Conservation (phyloP, 805 yeast genomes). For the Komagataella pastoris region DNA sequence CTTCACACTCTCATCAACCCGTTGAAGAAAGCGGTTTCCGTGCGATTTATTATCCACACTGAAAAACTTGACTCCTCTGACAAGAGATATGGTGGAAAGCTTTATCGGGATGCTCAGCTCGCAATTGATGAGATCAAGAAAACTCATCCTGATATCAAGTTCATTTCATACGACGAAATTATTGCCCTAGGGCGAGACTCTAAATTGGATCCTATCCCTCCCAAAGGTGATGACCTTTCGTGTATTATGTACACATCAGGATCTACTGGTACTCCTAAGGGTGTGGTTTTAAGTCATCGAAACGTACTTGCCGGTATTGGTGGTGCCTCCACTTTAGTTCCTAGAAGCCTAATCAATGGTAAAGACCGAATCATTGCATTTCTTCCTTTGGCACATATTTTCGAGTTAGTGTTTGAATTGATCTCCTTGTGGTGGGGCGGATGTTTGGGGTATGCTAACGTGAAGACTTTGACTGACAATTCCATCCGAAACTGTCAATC, state of each 20-base stretch:
- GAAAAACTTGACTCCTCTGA: slow-evolving; percentile 51
- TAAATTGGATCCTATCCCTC: slow-evolving; percentile 23
- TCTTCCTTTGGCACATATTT: slow-evolving; percentile 92
- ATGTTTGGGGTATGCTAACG: slow-evolving; percentile 78
- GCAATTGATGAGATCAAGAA: slow-evolving; percentile 48
- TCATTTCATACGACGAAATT: slow-evolving; percentile 54
- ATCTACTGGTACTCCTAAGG: slow-evolving; percentile 77
- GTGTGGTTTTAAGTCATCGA: slow-evolving; percentile 55
- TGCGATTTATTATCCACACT: slow-evolving; percentile 61
- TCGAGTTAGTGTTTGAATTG: slow-evolving; percentile 84
- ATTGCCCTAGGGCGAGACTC: slow-evolving; percentile 46
- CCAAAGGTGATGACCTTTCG: slow-evolving; percentile 45
- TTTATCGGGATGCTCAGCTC: slow-evolving; percentile 40
- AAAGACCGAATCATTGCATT: slow-evolving; percentile 74
- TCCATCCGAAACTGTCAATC: slow-evolving; percentile 79
- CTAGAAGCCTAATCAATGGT: slow-evolving; percentile 30
- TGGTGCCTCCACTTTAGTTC: slow-evolving; percentile 61
- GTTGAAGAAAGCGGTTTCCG: slow-evolving; percentile 41
- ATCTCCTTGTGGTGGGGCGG: slow-evolving; percentile 82
- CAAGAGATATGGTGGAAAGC: slow-evolving; percentile 46
- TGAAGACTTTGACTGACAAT: slow-evolving; percentile 76
- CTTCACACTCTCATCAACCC: slow-evolving; percentile 60
- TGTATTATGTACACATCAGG: slow-evolving; percentile 87
- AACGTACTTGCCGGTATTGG: slow-evolving; percentile 76
- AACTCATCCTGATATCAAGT: slow-evolving; percentile 64